phyloP scores from a whole-genome alignment of 2,329 filamentous ascomycete species.

The Cladophialophora exuberans region DNA sequence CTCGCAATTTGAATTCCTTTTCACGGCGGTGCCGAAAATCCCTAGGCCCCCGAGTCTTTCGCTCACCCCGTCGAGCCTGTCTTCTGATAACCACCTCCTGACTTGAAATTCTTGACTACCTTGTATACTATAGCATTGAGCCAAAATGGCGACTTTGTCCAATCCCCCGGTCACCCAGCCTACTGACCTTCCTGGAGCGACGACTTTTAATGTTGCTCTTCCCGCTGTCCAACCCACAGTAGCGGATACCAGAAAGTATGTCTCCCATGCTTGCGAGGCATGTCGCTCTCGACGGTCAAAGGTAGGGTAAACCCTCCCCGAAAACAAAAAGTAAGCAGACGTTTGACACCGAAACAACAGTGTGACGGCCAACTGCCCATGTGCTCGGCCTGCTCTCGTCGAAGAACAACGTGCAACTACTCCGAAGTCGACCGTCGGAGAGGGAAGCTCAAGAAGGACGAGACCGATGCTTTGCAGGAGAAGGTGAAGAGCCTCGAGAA shows the following conservation, averaged over 20 bases:
- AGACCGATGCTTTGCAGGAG: conserved; percentile 15
- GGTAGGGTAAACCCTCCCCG: background rate
- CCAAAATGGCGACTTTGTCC: too few species aligned
- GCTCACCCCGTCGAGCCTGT: background rate
- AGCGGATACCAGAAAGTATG: conserved; percentile 15
- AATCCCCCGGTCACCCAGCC: conserved; percentile 3
- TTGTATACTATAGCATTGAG: too few species aligned
- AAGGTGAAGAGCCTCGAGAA: conserved; percentile 8
- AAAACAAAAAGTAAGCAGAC: background rate
- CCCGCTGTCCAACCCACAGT: background rate
- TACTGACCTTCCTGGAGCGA: background rate
- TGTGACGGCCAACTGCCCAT: conserved; percentile 15
- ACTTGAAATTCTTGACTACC: too few species aligned
- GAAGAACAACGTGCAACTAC: conserved; percentile 10
- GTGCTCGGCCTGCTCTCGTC: conserved; percentile 13
- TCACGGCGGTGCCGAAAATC: background rate
- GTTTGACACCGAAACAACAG: background rate
- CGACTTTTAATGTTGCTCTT: background rate
- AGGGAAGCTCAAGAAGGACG: conserved; percentile 14
- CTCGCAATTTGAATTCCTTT: conserved; percentile 2
- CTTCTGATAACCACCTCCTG: background rate
- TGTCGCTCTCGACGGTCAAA: conserved; percentile 18
- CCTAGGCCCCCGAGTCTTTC: too few species aligned
- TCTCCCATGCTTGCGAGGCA: conserved; percentile 16
- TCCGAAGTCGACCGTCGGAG: conserved; percentile 15